These are phyloP conservation scores for Cytospora paraplurivora DNA, from an alignment of 2,329 filamentous ascomycete species.

Conservation along the genomic window DNA sequence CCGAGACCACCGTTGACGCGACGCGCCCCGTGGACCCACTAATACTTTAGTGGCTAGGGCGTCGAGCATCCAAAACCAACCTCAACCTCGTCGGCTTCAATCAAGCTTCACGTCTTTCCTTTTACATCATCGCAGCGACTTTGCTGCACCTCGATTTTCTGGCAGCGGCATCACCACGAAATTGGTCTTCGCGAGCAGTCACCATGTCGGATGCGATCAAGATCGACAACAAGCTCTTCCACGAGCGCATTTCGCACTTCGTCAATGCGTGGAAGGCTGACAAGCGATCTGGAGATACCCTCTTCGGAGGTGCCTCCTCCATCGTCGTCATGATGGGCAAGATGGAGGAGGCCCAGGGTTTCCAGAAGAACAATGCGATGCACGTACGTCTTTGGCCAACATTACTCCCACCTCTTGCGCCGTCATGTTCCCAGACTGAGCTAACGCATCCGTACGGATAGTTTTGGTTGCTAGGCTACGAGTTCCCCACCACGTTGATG, in stretches of 20 bases:
- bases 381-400: constrained; percentile 62
- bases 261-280: constrained; percentile 94
- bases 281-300: constrained; percentile 80
- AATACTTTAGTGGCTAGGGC: constrained; percentile 21
- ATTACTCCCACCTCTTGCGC: background rate
- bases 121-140: constrained; percentile 23
- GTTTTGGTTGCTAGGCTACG: constrained; percentile 99
- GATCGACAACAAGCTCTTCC: constrained; percentile 92
- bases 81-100: constrained; percentile 18
- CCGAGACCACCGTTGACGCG: constrained; percentile 16
- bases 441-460: constrained; percentile 42
- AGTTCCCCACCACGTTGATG: constrained; percentile 95
- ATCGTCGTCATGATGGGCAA: constrained; percentile 94
- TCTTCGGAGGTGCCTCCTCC: constrained; percentile 85
- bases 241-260: constrained; percentile 86
- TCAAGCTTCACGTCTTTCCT: constrained; percentile 8
- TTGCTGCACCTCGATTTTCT: constrained; percentile 25
- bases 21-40: constrained; percentile 21
- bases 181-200: constrained; percentile 36
- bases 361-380: constrained; percentile 95
- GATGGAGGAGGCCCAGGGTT: constrained; percentile 82
- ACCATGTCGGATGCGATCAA: constrained; percentile 76
- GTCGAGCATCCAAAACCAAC: constrained; percentile 9
- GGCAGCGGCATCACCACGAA: constrained; percentile 25
- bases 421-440: constrained; percentile 14